Evolutionary conservation across 495 filamentous ascomycete species (phyloP).

Genomic region (Xylaria venustula): DNA sequence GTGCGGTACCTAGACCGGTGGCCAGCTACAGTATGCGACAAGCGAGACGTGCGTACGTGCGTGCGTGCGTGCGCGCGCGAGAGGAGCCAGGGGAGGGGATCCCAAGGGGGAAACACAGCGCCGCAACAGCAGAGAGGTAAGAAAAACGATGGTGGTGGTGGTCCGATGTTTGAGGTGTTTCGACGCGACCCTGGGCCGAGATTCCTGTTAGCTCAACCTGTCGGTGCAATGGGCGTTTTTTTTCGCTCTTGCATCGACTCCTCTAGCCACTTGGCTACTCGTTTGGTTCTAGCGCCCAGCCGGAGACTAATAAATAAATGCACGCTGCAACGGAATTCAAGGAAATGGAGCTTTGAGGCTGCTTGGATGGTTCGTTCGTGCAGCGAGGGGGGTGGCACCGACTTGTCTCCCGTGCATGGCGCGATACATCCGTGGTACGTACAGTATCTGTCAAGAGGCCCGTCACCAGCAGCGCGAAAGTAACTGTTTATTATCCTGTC

Average conservation of each 20-base stretch:
- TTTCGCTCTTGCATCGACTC: slow-evolving; percentile 13
- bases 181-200: slow-evolving; percentile 39
- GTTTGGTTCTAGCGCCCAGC: slow-evolving; percentile 30
- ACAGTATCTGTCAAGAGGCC: neutral
- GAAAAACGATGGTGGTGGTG: slow-evolving; percentile 29
- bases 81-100: slow-evolving; percentile 17
- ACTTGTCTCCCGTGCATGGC: slow-evolving; percentile 10
- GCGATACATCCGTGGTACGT: slow-evolving; percentile 4
- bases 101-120: slow-evolving; percentile 17
- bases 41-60: slow-evolving; percentile 18
- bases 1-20: slow-evolving; percentile 20
- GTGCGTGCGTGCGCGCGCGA: slow-evolving; percentile 10
- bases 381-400: slow-evolving; percentile 14
- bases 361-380: slow-evolving; percentile 32
- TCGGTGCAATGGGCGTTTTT: slow-evolving; percentile 38
- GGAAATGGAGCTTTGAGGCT: slow-evolving; percentile 36
- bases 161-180: slow-evolving; percentile 40
- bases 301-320: slow-evolving; percentile 17
- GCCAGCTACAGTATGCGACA: slow-evolving; percentile 19
- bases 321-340: slow-evolving; percentile 24
- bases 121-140: slow-evolving; percentile 29
- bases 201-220: slow-evolving; percentile 35
- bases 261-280: slow-evolving; percentile 25
- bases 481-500: slow-evolving; percentile 3
- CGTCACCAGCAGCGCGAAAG: neutral